Evolutionary conservation across 441 rosid genomes (phyloP), one percentile per base, ranked within the genome.

Genomic region (Bocquillonia castaneifolia): DNA sequence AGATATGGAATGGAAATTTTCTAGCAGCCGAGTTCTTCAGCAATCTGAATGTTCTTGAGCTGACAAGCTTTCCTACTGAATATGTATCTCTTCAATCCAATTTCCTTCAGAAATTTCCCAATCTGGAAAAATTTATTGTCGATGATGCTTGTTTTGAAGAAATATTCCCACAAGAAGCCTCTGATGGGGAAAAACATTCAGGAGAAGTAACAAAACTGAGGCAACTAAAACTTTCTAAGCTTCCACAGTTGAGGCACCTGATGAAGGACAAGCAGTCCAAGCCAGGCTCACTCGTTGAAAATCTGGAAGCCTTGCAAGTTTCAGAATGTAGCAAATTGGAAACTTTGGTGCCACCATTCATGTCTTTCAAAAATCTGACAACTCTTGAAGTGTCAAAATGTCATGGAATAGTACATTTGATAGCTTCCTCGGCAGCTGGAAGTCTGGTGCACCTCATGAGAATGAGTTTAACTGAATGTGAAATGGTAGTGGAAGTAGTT

Each of bases 21-120:
- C 23, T 39, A 28, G 67, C 58, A 47, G 23, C 58, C 57, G 37
- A 36, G 40, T 36, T 68, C 14, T 71, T 72, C 20, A 15, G 17
- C 64, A 36, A 45, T 1, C 39, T 76, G 6, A 63, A 70, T 2
- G 1, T 14, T 5, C 20, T 75, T 23, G 3, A 70, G 10, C 56
- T 73, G 40, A 39, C 52, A 18, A 62, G 77, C 55, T 73, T 59
- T 40, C 58, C 51, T 55, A 61, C 45, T 28, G 69, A 66, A 17
- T 56, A 69, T 13, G 59, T 10, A 22, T 53, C 34, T 59, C 52
- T 63, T 10, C 81, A 78, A 1, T 40, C 58, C 17, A 40, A 57
- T 50, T 62, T 74, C 53, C 67, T 78, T 63, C 53, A 68, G 8
- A 74, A 47, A n/a, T 65, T 78, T 15, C 42, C 22, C 15, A 48